These are phyloP conservation scores for Beauveria bassiana DNA, from an alignment of 2,329 filamentous ascomycete genomes.

Conservation along the genomic window DNA sequence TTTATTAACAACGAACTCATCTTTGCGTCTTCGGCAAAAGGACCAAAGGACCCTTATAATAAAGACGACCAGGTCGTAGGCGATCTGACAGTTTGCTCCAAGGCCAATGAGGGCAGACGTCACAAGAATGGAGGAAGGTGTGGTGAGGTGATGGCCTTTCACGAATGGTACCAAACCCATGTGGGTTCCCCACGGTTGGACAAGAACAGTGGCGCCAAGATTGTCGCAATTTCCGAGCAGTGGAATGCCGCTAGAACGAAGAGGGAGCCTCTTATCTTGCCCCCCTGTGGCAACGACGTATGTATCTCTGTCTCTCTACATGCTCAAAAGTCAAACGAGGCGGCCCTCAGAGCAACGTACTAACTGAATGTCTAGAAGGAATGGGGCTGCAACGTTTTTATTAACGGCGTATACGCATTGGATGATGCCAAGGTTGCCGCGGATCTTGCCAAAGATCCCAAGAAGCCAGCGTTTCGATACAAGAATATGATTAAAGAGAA, in stretches of 20 bases:
- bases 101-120: not conserved
- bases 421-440: not conserved
- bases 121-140: not conserved
- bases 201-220: not conserved
- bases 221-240: not conserved
- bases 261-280: not conserved
- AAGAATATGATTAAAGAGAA: not conserved
- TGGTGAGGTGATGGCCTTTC: not conserved
- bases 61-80: not conserved
- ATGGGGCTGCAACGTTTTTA: not conserved
- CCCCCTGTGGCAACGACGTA: not conserved
- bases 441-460: not conserved
- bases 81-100: not conserved
- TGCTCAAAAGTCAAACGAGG: not conserved
- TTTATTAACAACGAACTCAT: not conserved
- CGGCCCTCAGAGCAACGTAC: not conserved
- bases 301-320: not conserved
- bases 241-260: not conserved
- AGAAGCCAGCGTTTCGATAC: not conserved
- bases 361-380: not conserved
- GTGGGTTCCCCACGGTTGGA: not conserved
- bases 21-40: not conserved
- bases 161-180: not conserved
- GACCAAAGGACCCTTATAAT: not conserved
- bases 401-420: not conserved